A percentile compares a stretch with the other conserved stretches of the same genome.
phyloP scores from a whole-genome alignment of 768 basidiomycete species.

The Leccinum subtestaceum region DNA sequence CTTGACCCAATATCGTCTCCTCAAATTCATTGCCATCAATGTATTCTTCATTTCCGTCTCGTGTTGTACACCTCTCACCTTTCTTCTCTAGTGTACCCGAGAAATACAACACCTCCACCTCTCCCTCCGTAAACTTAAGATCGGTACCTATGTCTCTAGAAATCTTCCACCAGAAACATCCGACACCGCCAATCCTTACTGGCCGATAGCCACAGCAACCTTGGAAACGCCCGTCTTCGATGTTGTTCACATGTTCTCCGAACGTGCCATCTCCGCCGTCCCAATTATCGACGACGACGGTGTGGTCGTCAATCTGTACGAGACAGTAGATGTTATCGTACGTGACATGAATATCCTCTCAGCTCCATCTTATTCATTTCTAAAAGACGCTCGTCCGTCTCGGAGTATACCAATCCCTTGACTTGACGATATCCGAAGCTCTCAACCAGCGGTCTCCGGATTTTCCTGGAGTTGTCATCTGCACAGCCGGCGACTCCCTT shows the following conservation, averaged over 20 bases:
- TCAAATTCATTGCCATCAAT: conserved; percentile 98
- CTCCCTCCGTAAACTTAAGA: conserved; percentile 80
- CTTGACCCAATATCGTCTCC: conserved; percentile 93
- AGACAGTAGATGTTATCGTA: conserved; percentile 98
- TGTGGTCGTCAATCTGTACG: conserved; percentile 92
- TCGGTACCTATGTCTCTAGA: conserved; percentile 86
- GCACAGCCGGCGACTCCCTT: conserved; percentile 88
- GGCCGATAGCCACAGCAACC: conserved; percentile 90
- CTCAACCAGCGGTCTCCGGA: conserved; percentile 89
- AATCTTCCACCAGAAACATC: conserved; percentile 43
- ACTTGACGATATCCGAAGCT: conserved; percentile 90
- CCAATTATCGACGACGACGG: conserved; percentile 94
- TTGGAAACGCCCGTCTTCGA: conserved; percentile 92
- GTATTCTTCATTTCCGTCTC: conserved; percentile 42
- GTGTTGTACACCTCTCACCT: conserved; percentile 10
- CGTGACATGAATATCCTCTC: conserved; percentile 7
- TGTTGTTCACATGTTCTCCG: conserved; percentile 98
- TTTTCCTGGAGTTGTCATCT: conserved; percentile 96
- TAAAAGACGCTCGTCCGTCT: conserved; percentile 87
- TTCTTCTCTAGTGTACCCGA: conserved; percentile 62
- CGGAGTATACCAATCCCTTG: conserved; percentile 94
- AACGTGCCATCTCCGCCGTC: conserved; percentile 92
- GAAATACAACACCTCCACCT: conserved; percentile 81
- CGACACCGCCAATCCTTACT: conserved; percentile 67
- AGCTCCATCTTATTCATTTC: conserved; percentile 4